Conservation (phyloP, 176 grass and related monocot genomes). For the Bromus sterilis region DNA sequence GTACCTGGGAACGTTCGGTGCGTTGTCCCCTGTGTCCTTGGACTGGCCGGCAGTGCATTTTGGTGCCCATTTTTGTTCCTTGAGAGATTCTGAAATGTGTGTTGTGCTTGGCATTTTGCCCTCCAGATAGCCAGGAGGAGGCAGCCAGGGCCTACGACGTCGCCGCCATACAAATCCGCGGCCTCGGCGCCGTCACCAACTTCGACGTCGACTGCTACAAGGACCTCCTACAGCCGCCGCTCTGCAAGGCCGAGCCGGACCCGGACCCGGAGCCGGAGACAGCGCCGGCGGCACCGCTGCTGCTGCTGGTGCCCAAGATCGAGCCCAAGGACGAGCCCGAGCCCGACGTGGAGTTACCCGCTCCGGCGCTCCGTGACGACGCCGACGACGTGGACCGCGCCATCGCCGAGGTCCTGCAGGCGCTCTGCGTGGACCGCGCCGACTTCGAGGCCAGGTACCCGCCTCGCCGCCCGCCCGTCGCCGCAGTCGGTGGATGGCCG, state of each 20-base stretch:
- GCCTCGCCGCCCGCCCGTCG: neutral
- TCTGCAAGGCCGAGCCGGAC: neutral
- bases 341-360: neutral
- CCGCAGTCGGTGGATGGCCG: neutral
- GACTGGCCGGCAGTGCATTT: too few relatives aligned
- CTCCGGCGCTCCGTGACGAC: slow-evolving; percentile 19
- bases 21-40: neutral
- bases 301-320: neutral
- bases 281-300: neutral
- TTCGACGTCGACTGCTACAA: slow-evolving; percentile 46
- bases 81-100: neutral
- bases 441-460: slow-evolving; percentile 45
- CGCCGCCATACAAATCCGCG: slow-evolving; percentile 48
- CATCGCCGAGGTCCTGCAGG: slow-evolving; percentile 38
- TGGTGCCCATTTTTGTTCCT: too few relatives aligned
- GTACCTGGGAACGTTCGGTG: slow-evolving; percentile 41
- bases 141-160: slow-evolving; percentile 62
- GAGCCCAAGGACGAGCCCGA: neutral
- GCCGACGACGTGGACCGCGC: slow-evolving; percentile 30
- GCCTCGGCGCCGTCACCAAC: slow-evolving; percentile 53
- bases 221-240: neutral
- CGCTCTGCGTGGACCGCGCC: slow-evolving; percentile 32
- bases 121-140: slow-evolving; percentile 48
- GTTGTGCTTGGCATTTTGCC: neutral
- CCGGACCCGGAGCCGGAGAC: neutral